A percentile compares a stretch with the other conserved stretches of the same genome.
phyloP scores from a whole-genome alignment of 2,329 filamentous ascomycete species.

The Colletotrichum lentis region DNA sequence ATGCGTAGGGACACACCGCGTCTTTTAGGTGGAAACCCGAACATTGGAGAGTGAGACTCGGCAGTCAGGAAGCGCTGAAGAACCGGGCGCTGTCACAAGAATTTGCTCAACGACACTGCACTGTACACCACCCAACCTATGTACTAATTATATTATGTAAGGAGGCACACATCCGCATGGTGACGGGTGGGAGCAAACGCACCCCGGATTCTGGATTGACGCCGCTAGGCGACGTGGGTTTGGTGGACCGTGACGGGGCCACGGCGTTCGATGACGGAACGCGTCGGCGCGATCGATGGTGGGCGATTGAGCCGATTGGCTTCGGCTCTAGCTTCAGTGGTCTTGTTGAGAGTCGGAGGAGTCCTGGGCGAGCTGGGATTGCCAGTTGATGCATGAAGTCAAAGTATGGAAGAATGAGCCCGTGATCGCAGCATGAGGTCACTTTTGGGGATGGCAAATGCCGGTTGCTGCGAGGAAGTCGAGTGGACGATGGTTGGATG shows the following conservation, averaged over 20 bases:
- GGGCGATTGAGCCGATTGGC: slow-evolving; percentile 18
- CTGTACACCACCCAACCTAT: no score
- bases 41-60: not conserved
- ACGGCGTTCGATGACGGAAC: slow-evolving; percentile 10
- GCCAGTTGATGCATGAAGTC: not conserved
- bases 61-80: not conserved
- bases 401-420: not conserved
- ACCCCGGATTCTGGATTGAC: slow-evolving; percentile 28
- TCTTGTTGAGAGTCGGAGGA: slow-evolving; percentile 5
- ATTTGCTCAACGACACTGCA: not conserved
- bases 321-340: not conserved
- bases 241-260: slow-evolving; percentile 10
- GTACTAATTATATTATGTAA: no score
- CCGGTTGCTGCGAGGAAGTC: slow-evolving; percentile 11
- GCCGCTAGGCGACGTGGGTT: not conserved
- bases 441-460: slow-evolving; percentile 20
- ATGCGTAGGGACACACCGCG: not conserved
- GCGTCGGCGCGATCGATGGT: not conserved
- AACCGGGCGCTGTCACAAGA: not conserved
- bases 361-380: slow-evolving; percentile 2
- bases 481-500: slow-evolving; percentile 15
- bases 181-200: not conserved
- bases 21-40: not conserved
- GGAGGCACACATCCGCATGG: no score
- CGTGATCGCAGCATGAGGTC: slow-evolving; percentile 28